These are phyloP conservation scores for Fusarium nygamai DNA, from an alignment of 2,329 filamentous ascomycete species.

Conservation along the genomic window DNA sequence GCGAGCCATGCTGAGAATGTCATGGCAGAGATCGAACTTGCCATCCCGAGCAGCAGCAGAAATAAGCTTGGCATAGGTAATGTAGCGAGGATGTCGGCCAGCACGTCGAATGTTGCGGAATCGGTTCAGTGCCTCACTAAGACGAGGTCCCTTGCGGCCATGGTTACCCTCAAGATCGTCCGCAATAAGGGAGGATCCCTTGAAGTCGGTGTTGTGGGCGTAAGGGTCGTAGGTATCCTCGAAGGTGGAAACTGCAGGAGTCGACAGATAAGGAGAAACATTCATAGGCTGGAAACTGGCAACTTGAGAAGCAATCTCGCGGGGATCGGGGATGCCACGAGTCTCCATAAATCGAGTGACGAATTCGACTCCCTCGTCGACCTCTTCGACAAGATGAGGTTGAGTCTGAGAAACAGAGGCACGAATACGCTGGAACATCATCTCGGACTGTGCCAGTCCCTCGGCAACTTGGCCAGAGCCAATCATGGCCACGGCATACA, in stretches of 20 bases:
- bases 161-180: conserved; percentile 86
- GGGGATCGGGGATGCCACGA: conserved; percentile 65
- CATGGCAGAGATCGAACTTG: conserved; percentile 82
- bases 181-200: conserved; percentile 89
- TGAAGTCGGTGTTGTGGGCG: conserved; percentile 89
- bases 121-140: conserved; percentile 83
- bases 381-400: conserved; percentile 75
- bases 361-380: conserved; percentile 86
- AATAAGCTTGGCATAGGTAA: conserved; percentile 96
- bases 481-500: conserved; percentile 90
- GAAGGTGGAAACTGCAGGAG: conserved; percentile 67
- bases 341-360: conserved; percentile 67
- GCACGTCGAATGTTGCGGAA: conserved; percentile 94
- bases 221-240: conserved; percentile 94
- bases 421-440: conserved; percentile 88
- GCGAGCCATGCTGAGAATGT: conserved; percentile 89
- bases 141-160: conserved; percentile 75
- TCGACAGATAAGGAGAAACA: conserved; percentile 63
- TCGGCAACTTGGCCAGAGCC: conserved; percentile 86
- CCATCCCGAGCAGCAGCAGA: conserved; percentile 86
- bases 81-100: conserved; percentile 92
- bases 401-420: conserved; percentile 62
- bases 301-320: conserved; percentile 60
- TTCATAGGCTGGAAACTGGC: conserved; percentile 55
- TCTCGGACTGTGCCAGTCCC: conserved; percentile 79